Percentiles rank a stretch among this genome's conserved stretches.
phyloP scores from a whole-genome alignment of 176 grass and related monocot genomes.

The Avena atlantica region DNA sequence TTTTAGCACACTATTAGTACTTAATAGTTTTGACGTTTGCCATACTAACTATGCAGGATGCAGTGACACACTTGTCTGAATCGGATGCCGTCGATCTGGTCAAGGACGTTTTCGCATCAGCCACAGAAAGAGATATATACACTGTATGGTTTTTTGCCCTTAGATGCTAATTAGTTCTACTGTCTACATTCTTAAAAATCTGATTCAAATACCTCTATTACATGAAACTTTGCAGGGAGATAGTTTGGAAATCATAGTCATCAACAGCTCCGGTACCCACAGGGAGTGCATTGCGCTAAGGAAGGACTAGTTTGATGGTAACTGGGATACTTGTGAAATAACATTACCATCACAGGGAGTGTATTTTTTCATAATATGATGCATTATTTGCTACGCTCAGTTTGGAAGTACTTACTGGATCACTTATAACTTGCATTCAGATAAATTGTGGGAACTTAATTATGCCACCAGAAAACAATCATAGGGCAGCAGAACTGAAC shows the following conservation, averaged over 20 bases:
- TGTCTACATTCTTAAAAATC: neutral
- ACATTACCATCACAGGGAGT: neutral
- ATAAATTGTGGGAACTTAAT: neutral
- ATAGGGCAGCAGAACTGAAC: neutral
- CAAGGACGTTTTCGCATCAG: slow-evolving; percentile 79
- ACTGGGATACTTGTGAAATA: neutral
- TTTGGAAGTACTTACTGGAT: neutral
- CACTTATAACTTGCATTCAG: neutral
- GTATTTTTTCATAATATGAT: neutral
- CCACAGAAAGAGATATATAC: slow-evolving; percentile 74
- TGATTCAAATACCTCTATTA: slow-evolving; percentile 18
- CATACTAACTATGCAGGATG: slow-evolving; percentile 48
- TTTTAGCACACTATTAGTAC: too few species aligned
- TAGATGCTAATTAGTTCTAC: neutral
- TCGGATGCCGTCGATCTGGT: slow-evolving; percentile 75
- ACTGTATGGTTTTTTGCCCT: slow-evolving; percentile 48
- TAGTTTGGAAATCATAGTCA: slow-evolving; percentile 62
- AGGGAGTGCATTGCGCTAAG: slow-evolving; percentile 60
- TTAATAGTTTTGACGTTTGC: too few species aligned
- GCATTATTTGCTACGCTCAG: neutral
- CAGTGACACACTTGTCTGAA: slow-evolving; percentile 65
- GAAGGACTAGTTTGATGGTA: slow-evolving; percentile 52
- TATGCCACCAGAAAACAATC: neutral
- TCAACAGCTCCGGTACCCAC: slow-evolving; percentile 52
- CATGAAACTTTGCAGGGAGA: slow-evolving; percentile 60